phyloP scores from a whole-genome alignment of 163 green algal genomes.

The Coccomyxa subellipsoidea region DNA sequence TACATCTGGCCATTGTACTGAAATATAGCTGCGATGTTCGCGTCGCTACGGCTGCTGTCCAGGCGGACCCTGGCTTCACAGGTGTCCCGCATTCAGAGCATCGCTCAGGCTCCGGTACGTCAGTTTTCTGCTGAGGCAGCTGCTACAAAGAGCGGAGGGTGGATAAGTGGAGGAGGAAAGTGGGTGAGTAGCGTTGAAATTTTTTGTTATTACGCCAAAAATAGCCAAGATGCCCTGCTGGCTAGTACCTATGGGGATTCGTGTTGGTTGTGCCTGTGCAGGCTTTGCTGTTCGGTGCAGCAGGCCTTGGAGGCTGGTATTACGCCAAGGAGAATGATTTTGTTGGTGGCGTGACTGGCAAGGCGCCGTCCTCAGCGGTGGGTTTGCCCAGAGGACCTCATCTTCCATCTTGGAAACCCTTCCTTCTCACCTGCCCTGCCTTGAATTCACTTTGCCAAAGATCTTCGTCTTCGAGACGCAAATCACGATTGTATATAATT shows the following conservation, averaged over 20 bases:
- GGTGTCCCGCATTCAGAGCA: background rate
- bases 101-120: background rate
- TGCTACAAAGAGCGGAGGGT: slow-evolving; percentile 2
- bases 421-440: background rate
- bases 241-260: background rate
- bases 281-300: slow-evolving; percentile 29
- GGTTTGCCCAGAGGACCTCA: background rate
- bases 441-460: too few relatives aligned
- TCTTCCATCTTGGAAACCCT: background rate
- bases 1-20: background rate
- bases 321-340: slow-evolving; percentile 46
- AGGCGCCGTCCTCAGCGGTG: slow-evolving; percentile 8
- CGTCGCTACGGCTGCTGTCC: background rate
- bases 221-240: background rate
- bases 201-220: background rate
- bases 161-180: background rate
- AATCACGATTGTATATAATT: too few relatives aligned
- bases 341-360: slow-evolving; percentile 38
- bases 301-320: slow-evolving; percentile 37
- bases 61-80: background rate
- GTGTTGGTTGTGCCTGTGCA: background rate
- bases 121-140: background rate
- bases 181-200: background rate
- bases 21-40: background rate
- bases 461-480: too few relatives aligned